Base-by-base conservation (phyloP, 192 early-diverging fungal species). In the Dispira parvispora region DNA sequence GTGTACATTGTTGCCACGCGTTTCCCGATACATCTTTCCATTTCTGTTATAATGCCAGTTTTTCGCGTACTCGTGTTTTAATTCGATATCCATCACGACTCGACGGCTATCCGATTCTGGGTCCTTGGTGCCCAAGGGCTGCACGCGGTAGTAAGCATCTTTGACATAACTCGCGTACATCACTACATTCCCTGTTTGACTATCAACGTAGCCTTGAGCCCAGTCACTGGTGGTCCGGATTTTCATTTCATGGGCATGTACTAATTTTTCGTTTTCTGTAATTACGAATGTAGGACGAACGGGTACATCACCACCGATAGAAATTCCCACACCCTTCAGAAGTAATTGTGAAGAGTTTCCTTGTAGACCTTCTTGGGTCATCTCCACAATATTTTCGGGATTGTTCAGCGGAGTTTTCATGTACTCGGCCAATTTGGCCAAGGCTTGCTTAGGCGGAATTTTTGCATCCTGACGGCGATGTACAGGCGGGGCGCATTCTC, bases 121-220 rank as follows among this genome's bases (percentile, higher is more conserved):
- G 45, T 50, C 46, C 12, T 46, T 43, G 45, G 61, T 18, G 32
- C 45, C 53, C 5, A 47, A 23, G 8, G 69, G 69, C 11, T 52
- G 57, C 46, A 66, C 68, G 8, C 45, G 46, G 62, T 64, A 69
- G 16, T 45, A 46, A n/a, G 42, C 64, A 47, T 62, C 32, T 1
- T 53, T 42, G 1, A 38, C 43, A 46, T 49, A 63, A 38, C 32
- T 32, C 10, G 11, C 25, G 14, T 27, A 16, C 23, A 8, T 28
- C 4, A 50, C 6, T 5, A 63, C 62, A 23, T 63, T 23, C 21
- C 62, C 62, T 0, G 47, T 52, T 14, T 50, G 45, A 12, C 26
- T 12, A 27, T 47, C 23, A 3, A 63, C 47, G 11, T 44, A 32
- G 28, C 26, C 62, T 18, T 63, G 45, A 14, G 20, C n/a, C 62